Percentiles rank a stretch among this genome's conserved stretches.
phyloP scores from a whole-genome alignment of 352 stramenopile species.

The Globisporangium emineosum region DNA sequence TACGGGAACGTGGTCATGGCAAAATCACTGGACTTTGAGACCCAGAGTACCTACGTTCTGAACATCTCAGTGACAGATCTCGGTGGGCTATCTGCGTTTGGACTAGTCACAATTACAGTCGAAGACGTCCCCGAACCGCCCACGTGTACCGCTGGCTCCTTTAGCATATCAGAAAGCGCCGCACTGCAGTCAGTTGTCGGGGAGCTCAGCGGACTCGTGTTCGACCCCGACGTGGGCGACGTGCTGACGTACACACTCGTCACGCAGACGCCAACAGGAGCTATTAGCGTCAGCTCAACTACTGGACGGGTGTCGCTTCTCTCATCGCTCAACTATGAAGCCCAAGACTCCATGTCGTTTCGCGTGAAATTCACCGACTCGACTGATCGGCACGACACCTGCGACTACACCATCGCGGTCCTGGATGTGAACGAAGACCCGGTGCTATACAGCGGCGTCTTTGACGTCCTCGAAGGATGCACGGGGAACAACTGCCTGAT shows the following conservation, averaged over 20 bases:
- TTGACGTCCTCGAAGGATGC: constrained; percentile 52
- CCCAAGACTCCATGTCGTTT: constrained; percentile 31
- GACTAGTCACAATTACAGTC: constrained; percentile 27
- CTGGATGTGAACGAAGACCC: constrained; percentile 44
- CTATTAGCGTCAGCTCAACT: constrained; percentile 1
- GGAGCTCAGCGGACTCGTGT: constrained; percentile 2
- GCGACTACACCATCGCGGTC: constrained; percentile 43
- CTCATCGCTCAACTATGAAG: constrained; percentile 39
- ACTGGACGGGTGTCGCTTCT: constrained; percentile 24
- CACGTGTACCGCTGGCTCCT: constrained; percentile 23
- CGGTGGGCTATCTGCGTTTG: constrained; percentile 30
- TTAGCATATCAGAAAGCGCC: constrained; percentile 28
- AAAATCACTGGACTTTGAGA: constrained; percentile 43
- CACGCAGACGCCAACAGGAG: background rate
- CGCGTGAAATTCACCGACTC: constrained; percentile 42
- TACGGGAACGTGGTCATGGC: constrained; percentile 38
- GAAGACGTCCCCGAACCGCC: constrained; percentile 43
- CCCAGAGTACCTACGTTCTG: constrained; percentile 28
- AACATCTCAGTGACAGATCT: constrained; percentile 38
- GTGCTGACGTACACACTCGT: constrained; percentile 10
- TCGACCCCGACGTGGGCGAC: constrained; percentile 5
- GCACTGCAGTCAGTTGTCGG: background rate
- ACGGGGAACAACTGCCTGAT: constrained; percentile 36
- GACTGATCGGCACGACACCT: constrained; percentile 32
- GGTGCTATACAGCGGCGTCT: constrained; percentile 31